Conservation (phyloP, 2,329 filamentous ascomycete species). For the Penicillium occitanis region DNA sequence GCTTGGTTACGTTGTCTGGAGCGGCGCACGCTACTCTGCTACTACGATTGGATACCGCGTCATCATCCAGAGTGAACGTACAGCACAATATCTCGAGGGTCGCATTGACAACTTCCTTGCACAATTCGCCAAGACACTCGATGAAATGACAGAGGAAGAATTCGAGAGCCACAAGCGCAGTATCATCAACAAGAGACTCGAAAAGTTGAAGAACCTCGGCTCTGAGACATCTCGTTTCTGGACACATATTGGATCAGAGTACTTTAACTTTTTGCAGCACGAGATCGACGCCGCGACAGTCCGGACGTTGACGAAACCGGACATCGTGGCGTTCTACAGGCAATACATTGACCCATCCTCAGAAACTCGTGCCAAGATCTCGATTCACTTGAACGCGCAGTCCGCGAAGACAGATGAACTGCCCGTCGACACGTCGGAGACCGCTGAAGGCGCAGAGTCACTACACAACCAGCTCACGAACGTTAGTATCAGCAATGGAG, state of each 20-base stretch:
- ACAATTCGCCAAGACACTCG: slow-evolving; percentile 64
- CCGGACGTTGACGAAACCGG: slow-evolving; percentile 70
- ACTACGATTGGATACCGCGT: slow-evolving; percentile 84
- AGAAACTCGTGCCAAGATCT: slow-evolving; percentile 71
- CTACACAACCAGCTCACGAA: slow-evolving; percentile 28
- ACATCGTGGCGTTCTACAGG: slow-evolving; percentile 77
- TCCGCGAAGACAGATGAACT: slow-evolving; percentile 48
- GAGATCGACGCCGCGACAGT: slow-evolving; percentile 75
- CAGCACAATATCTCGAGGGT: slow-evolving; percentile 77
- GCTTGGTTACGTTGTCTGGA: slow-evolving; percentile 94
- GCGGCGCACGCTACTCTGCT: slow-evolving; percentile 67
- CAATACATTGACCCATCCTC: slow-evolving; percentile 75
- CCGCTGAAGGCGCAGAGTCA: slow-evolving; percentile 40
- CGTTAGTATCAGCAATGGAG: slow-evolving; percentile 20
- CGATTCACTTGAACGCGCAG: slow-evolving; percentile 80
- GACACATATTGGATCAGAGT: slow-evolving; percentile 80
- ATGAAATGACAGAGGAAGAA: slow-evolving; percentile 74
- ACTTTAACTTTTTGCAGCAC: slow-evolving; percentile 84
- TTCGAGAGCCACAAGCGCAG: slow-evolving; percentile 92
- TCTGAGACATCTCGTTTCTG: slow-evolving; percentile 82
- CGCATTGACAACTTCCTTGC: slow-evolving; percentile 83
- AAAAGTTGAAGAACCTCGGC: slow-evolving; percentile 88
- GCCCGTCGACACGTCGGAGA: slow-evolving; percentile 14
- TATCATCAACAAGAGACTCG: slow-evolving; percentile 78
- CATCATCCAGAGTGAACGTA: slow-evolving; percentile 88